Base-by-base conservation (phyloP, 495 filamentous ascomycete species). In the Terfezia boudieri region DNA sequence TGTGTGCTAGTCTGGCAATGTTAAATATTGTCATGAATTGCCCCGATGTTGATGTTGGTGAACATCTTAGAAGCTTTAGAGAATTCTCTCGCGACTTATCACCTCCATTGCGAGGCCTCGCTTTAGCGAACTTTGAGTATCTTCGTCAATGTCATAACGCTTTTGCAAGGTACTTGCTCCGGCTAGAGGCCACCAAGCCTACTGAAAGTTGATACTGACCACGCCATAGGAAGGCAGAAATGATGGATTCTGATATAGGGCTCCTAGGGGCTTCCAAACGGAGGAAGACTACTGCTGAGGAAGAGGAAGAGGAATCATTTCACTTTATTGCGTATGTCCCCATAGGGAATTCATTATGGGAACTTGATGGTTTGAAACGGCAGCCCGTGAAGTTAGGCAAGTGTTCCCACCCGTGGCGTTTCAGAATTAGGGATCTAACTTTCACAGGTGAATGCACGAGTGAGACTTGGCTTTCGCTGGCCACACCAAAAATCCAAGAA, bases 321-420 rank as follows among this genome's bases (percentile, higher is more conserved):
- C 90, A 98, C 61, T 98, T 89, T 64, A 82, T 93, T 58, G 87
- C 86, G 4, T 94, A 84, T 62, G 80, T 95, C 48, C 86, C 89
- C 11, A 74, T 81, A 16, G 71, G 77, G 41, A 78, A 76, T 7
- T 70, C 77, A 37, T 73, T 94, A 14, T 98, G 87, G 86, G 83
- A 86, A 57, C 79, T 98, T 7, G 90, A 98, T 63, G 90, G 90
- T 2, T 71, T 98, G 7, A 77, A 87, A 66, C 68, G 70, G 36
- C 76, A 79, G 58, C 90, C 90, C 11, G 72, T 79, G 43, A 73
- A 74, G 55, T 68, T 94, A 36, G 83, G 86, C 81, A 69, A 60
- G 70, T 64, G 20, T 37, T 41, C 38, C 50, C 16, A 12, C 36
- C 8, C 14, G 20, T 9, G 46, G 23, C 17, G 1, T 14, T 8